Evolutionary conservation across 2,329 filamentous ascomycete genomes (phyloP), one percentile per base, ranked within the genome.

Genomic region (Cercospora zeina): DNA sequence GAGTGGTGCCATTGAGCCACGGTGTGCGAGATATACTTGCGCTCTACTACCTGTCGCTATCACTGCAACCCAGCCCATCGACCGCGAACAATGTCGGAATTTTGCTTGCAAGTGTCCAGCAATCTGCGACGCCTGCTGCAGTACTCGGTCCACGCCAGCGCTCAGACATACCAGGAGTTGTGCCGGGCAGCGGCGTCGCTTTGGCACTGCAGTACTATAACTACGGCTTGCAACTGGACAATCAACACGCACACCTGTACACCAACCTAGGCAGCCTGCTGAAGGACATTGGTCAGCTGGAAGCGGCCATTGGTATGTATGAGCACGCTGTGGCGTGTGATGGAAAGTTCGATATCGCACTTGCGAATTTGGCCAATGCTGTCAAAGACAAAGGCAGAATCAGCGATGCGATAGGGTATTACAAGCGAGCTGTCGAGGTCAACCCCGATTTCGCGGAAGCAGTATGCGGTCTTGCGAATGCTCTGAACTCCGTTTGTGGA

Each of bases 41-140:
- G 1, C 83, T 99, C 11, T 99, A 99, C 75, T 99, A 99, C 72
- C 82, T 99, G 2, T 99, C 95, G 0, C 80, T 99, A 2, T 96
- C 95, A 0, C 82, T 99, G 2, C 95, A 97, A 67, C 93, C 95
- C 53, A 97, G 95, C 70, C 95, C 95, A 1, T 99, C 95, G 0
- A 99, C 95, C 0, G 95, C 95, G 0, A 99, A 99, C 74, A 99
- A 99, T 74, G 93, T 99, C 11, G 95, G 95, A 2, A 99, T 99
- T 59, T 82, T 99, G 30, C 85, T 99, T n/a, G 95, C 95, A 4
- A 91, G 95, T 61, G 90, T 97, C 19, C 95, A 96, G 72, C 92
- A 96, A 69, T 81, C 81, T 27, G 72, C 70, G 2, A 71, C 75
- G 7, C 66, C 70, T n/a, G 49, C 62, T 6, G 67, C 59, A 31